Conservation (phyloP, 331 rosid species). For the Cydonia oblonga region DNA sequence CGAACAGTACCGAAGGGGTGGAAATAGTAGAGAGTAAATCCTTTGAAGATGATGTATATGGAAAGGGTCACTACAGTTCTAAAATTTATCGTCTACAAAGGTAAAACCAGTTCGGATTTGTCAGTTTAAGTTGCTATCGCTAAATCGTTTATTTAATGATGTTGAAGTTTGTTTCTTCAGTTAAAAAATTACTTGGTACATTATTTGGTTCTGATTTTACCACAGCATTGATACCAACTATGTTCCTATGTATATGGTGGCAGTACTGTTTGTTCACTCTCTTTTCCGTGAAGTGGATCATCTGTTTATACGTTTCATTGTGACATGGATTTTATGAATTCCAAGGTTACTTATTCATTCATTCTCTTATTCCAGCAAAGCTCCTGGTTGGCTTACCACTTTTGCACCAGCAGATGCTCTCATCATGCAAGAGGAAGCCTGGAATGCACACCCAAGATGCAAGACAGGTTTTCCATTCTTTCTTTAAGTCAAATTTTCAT, state of each 20-base stretch:
- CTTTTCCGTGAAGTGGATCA: not conserved
- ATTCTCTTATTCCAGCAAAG: constrained; percentile 26
- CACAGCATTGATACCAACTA: not conserved
- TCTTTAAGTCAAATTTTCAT: not conserved
- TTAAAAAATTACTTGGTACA: not conserved
- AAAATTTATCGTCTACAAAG: constrained; percentile 34
- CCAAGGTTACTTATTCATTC: not conserved
- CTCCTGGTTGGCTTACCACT: constrained; percentile 34
- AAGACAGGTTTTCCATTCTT: constrained; percentile 28
- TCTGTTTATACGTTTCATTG: not conserved
- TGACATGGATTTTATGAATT: not conserved
- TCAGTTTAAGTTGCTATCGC: not conserved
- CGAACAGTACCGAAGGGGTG: constrained; percentile 28
- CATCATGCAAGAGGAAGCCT: constrained; percentile 40
- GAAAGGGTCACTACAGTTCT: constrained; percentile 34
- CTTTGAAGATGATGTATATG: constrained; percentile 28
- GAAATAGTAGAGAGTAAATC: constrained; percentile 25
- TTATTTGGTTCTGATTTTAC: not conserved
- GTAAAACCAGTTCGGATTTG: constrained; percentile 6
- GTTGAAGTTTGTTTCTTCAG: not conserved
- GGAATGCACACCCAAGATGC: constrained; percentile 45
- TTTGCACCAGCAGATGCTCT: constrained; percentile 39
- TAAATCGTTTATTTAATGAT: not conserved
- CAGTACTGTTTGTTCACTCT: not conserved
- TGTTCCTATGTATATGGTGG: not conserved